Evolutionary conservation across 2,329 filamentous ascomycete genomes (phyloP).

Genomic region (Arthroderma sp.): DNA sequence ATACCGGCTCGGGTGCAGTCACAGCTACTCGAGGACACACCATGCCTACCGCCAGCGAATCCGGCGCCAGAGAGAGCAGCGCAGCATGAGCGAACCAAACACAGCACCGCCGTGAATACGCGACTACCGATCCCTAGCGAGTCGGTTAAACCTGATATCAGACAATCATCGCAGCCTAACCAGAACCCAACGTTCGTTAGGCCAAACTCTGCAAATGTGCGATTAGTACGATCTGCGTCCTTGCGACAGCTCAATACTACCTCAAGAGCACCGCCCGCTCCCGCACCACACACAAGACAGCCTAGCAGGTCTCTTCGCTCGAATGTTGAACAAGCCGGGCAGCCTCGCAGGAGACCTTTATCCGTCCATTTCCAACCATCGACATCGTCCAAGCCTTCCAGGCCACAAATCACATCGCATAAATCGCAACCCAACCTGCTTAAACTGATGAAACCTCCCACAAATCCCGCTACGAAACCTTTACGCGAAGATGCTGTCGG

Average conservation of each 20-base stretch:
- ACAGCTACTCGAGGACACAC: too few species aligned
- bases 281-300: conserved; percentile 20
- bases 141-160: too few species aligned
- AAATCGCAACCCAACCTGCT: conserved; percentile 29
- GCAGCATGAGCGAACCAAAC: too few species aligned
- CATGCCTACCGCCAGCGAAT: too few species aligned
- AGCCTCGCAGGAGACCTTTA: conserved; percentile 7
- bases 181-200: too few species aligned
- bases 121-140: too few species aligned
- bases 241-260: conserved; percentile 10
- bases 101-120: too few species aligned
- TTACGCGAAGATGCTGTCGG: conserved; percentile 11
- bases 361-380: neutral
- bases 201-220: neutral
- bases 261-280: conserved; percentile 10
- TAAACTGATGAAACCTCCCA: conserved; percentile 19
- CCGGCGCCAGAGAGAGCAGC: too few species aligned
- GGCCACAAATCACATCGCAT: conserved; percentile 23
- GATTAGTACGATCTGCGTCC: conserved; percentile 1
- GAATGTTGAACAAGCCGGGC: conserved; percentile 10
- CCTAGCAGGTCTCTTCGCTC: conserved; percentile 22
- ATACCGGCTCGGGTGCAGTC: too few species aligned
- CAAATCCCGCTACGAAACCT: conserved; percentile 5
- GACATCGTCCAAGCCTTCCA: conserved; percentile 13
- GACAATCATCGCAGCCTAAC: too few species aligned